These are phyloP conservation scores for Daldinia caldariorum DNA, from an alignment of 495 filamentous ascomycete species.

Conservation along the genomic window DNA sequence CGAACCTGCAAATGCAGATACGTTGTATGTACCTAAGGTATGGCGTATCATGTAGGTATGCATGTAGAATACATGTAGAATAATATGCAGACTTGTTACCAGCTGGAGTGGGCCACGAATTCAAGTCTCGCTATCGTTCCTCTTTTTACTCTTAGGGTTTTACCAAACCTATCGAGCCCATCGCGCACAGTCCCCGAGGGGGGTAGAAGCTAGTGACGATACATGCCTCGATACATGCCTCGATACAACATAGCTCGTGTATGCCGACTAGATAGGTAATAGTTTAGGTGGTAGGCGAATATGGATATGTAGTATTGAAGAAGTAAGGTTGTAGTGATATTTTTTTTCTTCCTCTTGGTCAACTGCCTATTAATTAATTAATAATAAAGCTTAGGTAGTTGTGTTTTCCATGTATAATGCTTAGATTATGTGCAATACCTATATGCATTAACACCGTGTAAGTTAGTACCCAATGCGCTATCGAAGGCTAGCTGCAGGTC, in stretches of 20 bases:
- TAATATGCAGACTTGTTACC: slow-evolving; percentile 3
- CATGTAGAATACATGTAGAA: no score
- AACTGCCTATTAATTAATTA: background rate
- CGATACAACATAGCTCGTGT: slow-evolving; percentile 6
- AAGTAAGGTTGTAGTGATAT: background rate
- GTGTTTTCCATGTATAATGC: no score
- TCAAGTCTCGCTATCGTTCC: slow-evolving; percentile 1
- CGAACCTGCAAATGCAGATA: background rate
- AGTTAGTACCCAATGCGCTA: slow-evolving; percentile 19
- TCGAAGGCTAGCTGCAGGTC: slow-evolving; percentile 39
- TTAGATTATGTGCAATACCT: no score
- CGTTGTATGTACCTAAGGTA: background rate
- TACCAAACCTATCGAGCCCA: slow-evolving; percentile 22
- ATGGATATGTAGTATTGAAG: background rate
- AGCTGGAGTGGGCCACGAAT: background rate
- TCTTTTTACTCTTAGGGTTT: slow-evolving; percentile 25
- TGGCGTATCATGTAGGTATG: no score
- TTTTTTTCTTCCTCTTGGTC: background rate
- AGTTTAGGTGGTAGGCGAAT: slow-evolving; percentile 1
- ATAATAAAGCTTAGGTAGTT: no score
- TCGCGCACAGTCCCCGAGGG: background rate
- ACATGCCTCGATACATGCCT: no score
- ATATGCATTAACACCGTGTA: background rate
- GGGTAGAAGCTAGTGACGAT: background rate
- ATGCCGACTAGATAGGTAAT: background rate